phyloP scores from a whole-genome alignment of 2,329 filamentous ascomycete species.

The Amauroascus verrucosus region DNA sequence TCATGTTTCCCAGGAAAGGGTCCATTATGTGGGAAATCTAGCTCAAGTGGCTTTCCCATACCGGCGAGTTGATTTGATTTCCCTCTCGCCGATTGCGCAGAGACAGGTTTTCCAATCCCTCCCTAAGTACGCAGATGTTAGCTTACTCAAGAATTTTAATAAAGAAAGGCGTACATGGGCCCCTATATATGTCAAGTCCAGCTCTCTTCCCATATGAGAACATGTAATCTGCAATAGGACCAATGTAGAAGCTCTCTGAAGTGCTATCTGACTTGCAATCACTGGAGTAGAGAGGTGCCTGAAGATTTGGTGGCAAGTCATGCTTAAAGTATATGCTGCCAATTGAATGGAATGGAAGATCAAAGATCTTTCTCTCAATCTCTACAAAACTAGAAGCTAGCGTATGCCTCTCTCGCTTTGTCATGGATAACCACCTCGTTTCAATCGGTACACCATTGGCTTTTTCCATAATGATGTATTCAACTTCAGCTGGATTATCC shows the following conservation, averaged over 20 bases:
- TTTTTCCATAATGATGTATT: slow-evolving; percentile 35
- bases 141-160: neutral
- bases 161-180: slow-evolving; percentile 6
- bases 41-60: slow-evolving; percentile 13
- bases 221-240: slow-evolving; percentile 16
- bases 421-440: slow-evolving; percentile 23
- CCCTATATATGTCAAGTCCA: slow-evolving; percentile 11
- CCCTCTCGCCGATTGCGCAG: slow-evolving; percentile 8
- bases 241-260: slow-evolving; percentile 14
- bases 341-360: slow-evolving; percentile 9
- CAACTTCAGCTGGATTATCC: slow-evolving; percentile 31
- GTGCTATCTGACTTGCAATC: slow-evolving; percentile 15
- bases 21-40: slow-evolving; percentile 12
- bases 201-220: slow-evolving; percentile 14
- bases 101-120: slow-evolving; percentile 9
- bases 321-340: slow-evolving; percentile 14
- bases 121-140: slow-evolving; percentile 6
- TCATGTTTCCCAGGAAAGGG: slow-evolving; percentile 9
- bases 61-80: slow-evolving; percentile 11
- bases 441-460: slow-evolving; percentile 25
- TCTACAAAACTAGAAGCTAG: slow-evolving; percentile 19
- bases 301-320: slow-evolving; percentile 15
- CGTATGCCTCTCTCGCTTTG: slow-evolving; percentile 10
- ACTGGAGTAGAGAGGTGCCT: slow-evolving; percentile 16
- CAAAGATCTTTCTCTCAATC: slow-evolving; percentile 13